Evolutionary conservation across 1,284 basidiomycete species (phyloP), one percentile per base, ranked within the genome.

Genomic region (Cutaneotrichosporon spelunceum): DNA sequence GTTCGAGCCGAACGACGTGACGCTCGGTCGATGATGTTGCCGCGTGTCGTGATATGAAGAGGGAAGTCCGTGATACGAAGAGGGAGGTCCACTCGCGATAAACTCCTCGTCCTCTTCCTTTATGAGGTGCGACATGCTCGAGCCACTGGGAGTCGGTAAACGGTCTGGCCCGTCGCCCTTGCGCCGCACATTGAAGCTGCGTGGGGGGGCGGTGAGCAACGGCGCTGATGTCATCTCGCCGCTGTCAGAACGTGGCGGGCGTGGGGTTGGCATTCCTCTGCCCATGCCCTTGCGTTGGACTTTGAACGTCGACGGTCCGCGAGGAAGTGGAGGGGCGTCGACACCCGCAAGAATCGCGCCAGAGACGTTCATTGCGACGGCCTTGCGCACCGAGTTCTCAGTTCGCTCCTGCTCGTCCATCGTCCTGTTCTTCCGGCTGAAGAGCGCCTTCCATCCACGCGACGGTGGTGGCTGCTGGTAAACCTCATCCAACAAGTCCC

Each of bases 331-430:
- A 4, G 56, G 56, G 14, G 55, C 56, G 21, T 57, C 68, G 1
- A 78, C 71, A 57, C 76, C 76, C 8, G 70, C 72, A 27, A 78
- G 70, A 45, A 75, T 53, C 10, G 72, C 72, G 26, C 73, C 76
- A 33, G 63, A 68, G 61, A 75, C 71, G 52, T 70, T 70, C 16
- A 74, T 72, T 29, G 73, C 60, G 4, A 68, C 72, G 1, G 70
- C 72, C 60, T 78, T 77, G 58, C 76, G 68, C 33, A 74, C 76
- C 53, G 69, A 69, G 50, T 75, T 76, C 63, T 77, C 76, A 57
- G 73, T 71, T 30, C 68, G 59, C 29, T 65, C 70, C 16, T 58
- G 56, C 42, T 71, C 69, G 23, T 59, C 59, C 34, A 48, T 65
- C 45, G 50, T 69, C 27, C 39, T 16, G 4, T 57, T 53, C 57